Percentiles rank a stretch among this genome's conserved stretches.
These are phyloP conservation scores for Helotiales sp. DNA, from an alignment of 2,329 filamentous ascomycete species.

Conservation along the genomic window DNA sequence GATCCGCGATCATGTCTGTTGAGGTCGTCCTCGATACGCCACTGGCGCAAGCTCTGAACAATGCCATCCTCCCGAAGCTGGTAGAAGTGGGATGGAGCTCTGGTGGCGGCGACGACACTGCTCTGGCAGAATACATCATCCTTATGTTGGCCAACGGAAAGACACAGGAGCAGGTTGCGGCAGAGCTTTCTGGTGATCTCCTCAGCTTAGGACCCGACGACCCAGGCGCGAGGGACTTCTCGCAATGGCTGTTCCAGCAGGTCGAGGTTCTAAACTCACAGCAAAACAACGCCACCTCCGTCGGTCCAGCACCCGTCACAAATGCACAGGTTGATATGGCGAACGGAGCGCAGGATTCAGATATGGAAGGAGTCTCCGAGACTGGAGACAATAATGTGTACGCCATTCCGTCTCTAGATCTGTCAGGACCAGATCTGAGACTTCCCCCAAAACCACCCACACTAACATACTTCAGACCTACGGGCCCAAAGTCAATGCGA, in stretches of 20 bases:
- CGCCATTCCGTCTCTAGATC: conserved; percentile 36
- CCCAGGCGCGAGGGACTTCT: conserved; percentile 77
- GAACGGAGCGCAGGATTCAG: conserved; percentile 60
- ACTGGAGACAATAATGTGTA: conserved; percentile 57
- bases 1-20: conserved; percentile 64
- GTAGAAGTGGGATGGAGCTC: conserved; percentile 91
- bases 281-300: conserved; percentile 47
- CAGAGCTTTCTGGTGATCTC: conserved; percentile 85
- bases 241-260: conserved; percentile 91
- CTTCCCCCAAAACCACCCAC: conserved; percentile 16
- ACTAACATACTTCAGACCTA: conserved; percentile 67
- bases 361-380: conserved; percentile 64
- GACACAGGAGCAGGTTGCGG: conserved; percentile 83
- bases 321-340: conserved; percentile 56
- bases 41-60: conserved; percentile 79
- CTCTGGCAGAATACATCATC: conserved; percentile 93
- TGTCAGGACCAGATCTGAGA: conserved; percentile 8
- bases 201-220: conserved; percentile 82
- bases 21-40: conserved; percentile 77
- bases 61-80: conserved; percentile 84
- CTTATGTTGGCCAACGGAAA: conserved; percentile 97
- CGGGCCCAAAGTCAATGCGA: conserved; percentile 93
- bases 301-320: conserved; percentile 15
- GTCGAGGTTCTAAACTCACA: conserved; percentile 67
- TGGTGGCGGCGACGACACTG: conserved; percentile 71